A percentile compares a stretch with the other conserved stretches of the same genome.
Evolutionary conservation across 2,329 filamentous ascomycete species (phyloP).

Genomic region (Sarocladiaceae sp.): DNA sequence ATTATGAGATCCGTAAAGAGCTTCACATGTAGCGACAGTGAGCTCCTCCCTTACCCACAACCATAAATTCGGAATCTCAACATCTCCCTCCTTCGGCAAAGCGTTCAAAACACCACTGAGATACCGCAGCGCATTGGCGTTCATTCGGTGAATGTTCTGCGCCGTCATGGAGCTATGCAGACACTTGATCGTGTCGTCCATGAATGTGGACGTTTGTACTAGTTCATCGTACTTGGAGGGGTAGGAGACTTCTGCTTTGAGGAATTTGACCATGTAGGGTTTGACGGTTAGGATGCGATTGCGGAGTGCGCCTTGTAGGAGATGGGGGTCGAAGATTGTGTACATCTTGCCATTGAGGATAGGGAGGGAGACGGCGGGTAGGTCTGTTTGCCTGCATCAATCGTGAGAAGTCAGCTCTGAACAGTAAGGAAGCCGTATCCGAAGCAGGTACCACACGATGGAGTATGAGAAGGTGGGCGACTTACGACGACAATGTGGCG

Average conservation of each 20-base stretch:
- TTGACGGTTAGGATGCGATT: conserved; percentile 39
- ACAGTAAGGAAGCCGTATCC: neutral
- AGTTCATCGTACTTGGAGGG: neutral
- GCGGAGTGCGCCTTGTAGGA: conserved; percentile 36
- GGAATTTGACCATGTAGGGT: conserved; percentile 34
- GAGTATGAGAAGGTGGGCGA: neutral
- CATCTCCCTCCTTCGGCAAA: neutral
- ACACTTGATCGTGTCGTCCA: conserved; percentile 30
- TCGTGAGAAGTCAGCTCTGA: neutral
- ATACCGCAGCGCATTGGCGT: conserved; percentile 27
- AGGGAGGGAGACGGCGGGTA: conserved; percentile 40
- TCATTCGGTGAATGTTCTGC: conserved; percentile 28
- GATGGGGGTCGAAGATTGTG: conserved; percentile 34
- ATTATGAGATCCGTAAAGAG: conserved; percentile 39
- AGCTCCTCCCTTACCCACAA: conserved; percentile 32
- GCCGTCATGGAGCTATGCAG: conserved; percentile 29
- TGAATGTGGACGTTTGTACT: conserved; percentile 11
- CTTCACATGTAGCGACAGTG: conserved; percentile 30
- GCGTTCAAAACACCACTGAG: conserved; percentile 18
- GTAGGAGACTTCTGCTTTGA: neutral
- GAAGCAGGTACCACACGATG: neutral
- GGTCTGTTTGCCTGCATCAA: neutral
- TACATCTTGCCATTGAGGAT: conserved; percentile 42
- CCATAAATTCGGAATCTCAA: conserved; percentile 29
- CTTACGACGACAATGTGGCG: neutral